Conservation (phyloP, 345 rosid genomes). For the Turnera subulata region DNA sequence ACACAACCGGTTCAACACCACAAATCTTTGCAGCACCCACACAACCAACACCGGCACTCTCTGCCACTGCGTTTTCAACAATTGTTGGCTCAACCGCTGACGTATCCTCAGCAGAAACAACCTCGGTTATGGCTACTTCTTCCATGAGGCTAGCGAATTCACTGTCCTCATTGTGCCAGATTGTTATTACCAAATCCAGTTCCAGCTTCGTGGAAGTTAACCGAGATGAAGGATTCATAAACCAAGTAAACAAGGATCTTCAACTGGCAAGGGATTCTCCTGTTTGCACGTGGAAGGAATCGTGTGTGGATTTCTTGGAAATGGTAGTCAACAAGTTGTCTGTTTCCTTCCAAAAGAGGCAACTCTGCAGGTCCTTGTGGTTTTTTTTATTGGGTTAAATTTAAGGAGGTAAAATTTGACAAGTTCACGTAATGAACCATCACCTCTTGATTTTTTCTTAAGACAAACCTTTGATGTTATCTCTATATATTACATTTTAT, state of each 20-base stretch:
- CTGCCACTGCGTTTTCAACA: conserved; percentile 10
- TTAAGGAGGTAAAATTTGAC: too few relatives aligned
- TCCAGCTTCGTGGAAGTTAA: conserved; percentile 43
- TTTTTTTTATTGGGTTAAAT: too few relatives aligned
- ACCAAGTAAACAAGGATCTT: conserved; percentile 40
- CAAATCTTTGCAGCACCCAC: conserved; percentile 17
- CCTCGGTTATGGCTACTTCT: conserved; percentile 50
- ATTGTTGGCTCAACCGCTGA: conserved; percentile 26
- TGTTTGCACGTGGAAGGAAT: conserved; percentile 39
- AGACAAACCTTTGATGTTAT: too few relatives aligned
- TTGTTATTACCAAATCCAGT: conserved; percentile 26
- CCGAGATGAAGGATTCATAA: conserved; percentile 27
- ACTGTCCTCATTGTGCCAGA: conserved; percentile 35
- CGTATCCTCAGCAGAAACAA: conserved; percentile 11
- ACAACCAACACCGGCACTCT: conserved; percentile 10
- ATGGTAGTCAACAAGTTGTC: conserved; percentile 32
- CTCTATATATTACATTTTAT: too few relatives aligned
- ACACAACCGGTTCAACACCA: conserved; percentile 23
- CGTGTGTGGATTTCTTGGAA: conserved; percentile 44
- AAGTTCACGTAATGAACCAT: too few relatives aligned
- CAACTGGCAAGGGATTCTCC: conserved; percentile 54
- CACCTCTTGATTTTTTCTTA: too few relatives aligned
- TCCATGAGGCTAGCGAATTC: conserved; percentile 23
- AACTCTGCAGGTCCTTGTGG: neutral
- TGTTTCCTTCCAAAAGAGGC: too few relatives aligned